These are phyloP conservation scores for Cunninghamia lanceolata DNA, from an alignment of 75 land plant genomes.

Conservation along the genomic window DNA sequence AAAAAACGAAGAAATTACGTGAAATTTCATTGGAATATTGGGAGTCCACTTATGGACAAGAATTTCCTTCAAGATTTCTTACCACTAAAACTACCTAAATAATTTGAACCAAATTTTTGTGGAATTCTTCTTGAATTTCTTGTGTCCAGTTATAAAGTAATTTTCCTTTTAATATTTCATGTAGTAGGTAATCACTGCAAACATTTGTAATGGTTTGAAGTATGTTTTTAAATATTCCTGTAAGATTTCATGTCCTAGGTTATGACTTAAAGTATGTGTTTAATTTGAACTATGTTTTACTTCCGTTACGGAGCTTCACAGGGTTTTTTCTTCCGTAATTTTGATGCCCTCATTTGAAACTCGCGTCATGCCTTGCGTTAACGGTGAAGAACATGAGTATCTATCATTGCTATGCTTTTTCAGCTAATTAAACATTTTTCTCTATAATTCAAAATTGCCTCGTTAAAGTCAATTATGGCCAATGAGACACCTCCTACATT, in stretches of 20 bases:
- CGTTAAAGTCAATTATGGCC: too few species aligned
- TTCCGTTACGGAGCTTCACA: conserved; percentile 97
- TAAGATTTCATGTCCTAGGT: background rate
- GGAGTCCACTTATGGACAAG: background rate
- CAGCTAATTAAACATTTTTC: too few species aligned
- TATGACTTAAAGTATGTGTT: background rate
- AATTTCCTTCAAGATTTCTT: background rate
- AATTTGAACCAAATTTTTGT: background rate
- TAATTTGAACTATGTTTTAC: background rate
- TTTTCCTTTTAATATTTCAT: background rate
- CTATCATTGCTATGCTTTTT: too few species aligned
- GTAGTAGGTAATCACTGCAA: background rate
- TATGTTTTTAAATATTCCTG: background rate
- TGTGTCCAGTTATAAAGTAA: background rate
- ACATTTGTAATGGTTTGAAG: background rate
- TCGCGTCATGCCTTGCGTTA: too few species aligned
- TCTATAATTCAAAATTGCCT: too few species aligned
- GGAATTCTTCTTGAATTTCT: background rate
- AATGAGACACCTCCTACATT: too few species aligned
- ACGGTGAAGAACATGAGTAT: too few species aligned
- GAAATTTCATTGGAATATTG: background rate
- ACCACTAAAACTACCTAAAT: background rate
- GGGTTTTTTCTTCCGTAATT: conserved; percentile 96
- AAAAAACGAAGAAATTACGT: background rate
- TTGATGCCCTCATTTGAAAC: conserved; percentile 97